Conservation (phyloP, 371 early-diverging fungal genomes). For the Haplosporangium sp. region DNA sequence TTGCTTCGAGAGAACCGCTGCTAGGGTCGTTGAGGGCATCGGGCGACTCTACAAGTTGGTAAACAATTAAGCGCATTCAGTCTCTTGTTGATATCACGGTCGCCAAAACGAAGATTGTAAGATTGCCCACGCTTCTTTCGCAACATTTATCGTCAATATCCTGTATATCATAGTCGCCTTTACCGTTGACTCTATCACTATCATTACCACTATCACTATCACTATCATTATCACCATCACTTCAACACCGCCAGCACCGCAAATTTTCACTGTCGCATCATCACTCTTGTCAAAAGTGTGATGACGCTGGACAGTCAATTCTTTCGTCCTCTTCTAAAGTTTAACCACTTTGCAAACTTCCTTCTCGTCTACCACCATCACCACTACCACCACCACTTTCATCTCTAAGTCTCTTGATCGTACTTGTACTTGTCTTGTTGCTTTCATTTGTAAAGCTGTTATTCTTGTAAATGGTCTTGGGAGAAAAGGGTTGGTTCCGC, state of each 20-base stretch:
- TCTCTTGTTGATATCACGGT: constrained; percentile 45
- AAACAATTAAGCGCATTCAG: constrained; percentile 39
- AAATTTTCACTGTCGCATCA: not conserved
- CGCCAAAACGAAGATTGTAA: constrained; percentile 38
- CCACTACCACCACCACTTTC: not conserved
- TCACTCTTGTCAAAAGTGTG: constrained; percentile 24
- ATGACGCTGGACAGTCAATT: constrained; percentile 22
- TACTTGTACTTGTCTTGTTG: constrained; percentile 30
- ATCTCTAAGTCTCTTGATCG: not conserved
- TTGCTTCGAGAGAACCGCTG: not conserved
- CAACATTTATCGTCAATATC: not conserved
- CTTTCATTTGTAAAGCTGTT: not conserved
- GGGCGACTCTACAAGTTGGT: constrained; percentile 49
- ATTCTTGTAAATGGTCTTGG: not conserved
- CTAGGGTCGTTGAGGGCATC: constrained; percentile 21
- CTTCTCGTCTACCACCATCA: not conserved
- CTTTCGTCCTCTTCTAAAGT: constrained; percentile 7
- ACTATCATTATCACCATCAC: not conserved
- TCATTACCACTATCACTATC: not conserved
- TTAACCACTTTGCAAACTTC: not conserved
- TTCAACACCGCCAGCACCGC: not conserved
- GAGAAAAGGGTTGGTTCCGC: not conserved
- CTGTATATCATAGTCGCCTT: constrained; percentile 4
- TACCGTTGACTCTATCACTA: not conserved
- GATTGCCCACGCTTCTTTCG: constrained; percentile 15